A percentile compares a stretch with the other conserved stretches of the same genome.
Conservation (phyloP, 768 basidiomycete species). For the Kwoniella sp. region DNA sequence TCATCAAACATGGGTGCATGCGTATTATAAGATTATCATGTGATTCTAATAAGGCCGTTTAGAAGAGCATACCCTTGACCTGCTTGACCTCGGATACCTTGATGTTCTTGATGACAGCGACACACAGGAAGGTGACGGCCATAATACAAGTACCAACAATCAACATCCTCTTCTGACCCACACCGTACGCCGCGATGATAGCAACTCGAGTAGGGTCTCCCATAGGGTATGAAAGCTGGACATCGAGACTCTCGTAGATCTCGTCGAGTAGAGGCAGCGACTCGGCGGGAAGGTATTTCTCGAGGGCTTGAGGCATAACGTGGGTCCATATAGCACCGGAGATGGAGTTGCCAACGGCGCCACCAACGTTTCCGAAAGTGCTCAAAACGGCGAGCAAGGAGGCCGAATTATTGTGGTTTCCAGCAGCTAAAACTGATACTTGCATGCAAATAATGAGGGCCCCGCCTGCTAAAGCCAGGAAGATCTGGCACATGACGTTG, state of each 20-base stretch:
- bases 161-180: slow-evolving; percentile 41
- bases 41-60: slow-evolving; percentile 2
- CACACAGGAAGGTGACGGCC: slow-evolving; percentile 27
- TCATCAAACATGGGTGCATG: too few species aligned
- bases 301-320: slow-evolving; percentile 34
- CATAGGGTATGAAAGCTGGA: slow-evolving; percentile 40
- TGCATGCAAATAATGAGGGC: slow-evolving; percentile 39
- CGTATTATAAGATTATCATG: background rate
- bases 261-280: slow-evolving; percentile 24
- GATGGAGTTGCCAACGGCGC: slow-evolving; percentile 45
- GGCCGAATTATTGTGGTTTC: slow-evolving; percentile 38
- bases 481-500: slow-evolving; percentile 43
- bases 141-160: slow-evolving; percentile 45
- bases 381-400: slow-evolving; percentile 33
- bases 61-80: slow-evolving; percentile 48
- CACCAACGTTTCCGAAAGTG: slow-evolving; percentile 40
- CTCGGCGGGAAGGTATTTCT: slow-evolving; percentile 33
- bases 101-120: slow-evolving; percentile 43
- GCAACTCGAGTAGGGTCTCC: slow-evolving; percentile 37
- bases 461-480: slow-evolving; percentile 40
- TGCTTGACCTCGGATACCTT: slow-evolving; percentile 41
- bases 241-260: slow-evolving; percentile 39
- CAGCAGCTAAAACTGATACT: slow-evolving; percentile 41
- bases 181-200: slow-evolving; percentile 38
- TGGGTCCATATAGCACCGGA: slow-evolving; percentile 54